Evolutionary conservation across 257 asterid genomes (phyloP).

Genomic region (Gynochthodes officinalis): DNA sequence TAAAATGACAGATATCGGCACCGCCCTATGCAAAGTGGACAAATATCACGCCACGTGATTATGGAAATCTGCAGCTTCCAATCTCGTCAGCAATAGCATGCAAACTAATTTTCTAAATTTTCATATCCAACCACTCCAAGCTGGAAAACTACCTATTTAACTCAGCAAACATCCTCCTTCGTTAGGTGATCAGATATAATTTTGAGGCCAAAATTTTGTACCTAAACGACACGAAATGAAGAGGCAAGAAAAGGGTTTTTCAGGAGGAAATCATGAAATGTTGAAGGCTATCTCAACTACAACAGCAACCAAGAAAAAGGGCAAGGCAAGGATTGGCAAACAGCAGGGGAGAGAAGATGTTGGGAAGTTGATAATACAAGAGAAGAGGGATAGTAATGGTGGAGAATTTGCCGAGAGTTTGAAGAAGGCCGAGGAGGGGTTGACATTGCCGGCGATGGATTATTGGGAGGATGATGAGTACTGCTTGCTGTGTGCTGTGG

Average conservation of each 20-base stretch:
- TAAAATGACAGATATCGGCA: background rate
- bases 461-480: constrained; percentile 26
- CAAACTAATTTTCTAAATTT: background rate
- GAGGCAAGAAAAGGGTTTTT: constrained; percentile 25
- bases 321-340: constrained; percentile 1
- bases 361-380: background rate
- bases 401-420: constrained; percentile 3
- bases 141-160: too few relatives aligned
- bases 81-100: constrained; percentile 11
- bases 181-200: too few relatives aligned
- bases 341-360: constrained; percentile 12
- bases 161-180: too few relatives aligned
- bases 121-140: background rate
- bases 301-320: constrained; percentile 9
- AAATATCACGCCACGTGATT: constrained; percentile 12
- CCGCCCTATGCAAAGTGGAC: constrained; percentile 5
- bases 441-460: constrained; percentile 6
- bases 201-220: too few relatives aligned
- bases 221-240: constrained; percentile 12
- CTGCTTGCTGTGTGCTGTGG: constrained; percentile 36
- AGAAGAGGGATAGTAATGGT: constrained; percentile 1
- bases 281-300: background rate
- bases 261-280: background rate
- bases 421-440: background rate
- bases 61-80: background rate